Evolutionary conservation across 805 yeast species (phyloP).

Genomic region (Clavispora carvajalis): DNA sequence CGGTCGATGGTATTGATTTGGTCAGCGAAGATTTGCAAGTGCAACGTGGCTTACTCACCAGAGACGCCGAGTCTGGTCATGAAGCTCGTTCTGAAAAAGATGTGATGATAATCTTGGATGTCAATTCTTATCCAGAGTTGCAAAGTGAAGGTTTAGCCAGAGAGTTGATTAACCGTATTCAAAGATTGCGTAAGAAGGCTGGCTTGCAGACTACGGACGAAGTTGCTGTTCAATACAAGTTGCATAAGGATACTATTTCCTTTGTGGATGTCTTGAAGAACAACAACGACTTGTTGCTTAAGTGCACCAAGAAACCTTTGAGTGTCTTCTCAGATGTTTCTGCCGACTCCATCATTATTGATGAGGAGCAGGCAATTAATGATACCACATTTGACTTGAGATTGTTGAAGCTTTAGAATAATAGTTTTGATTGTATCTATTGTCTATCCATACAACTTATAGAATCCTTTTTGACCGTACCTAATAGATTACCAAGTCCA

Average conservation of each 20-base stretch:
- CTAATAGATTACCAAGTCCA: constrained; percentile 25
- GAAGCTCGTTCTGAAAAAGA: constrained; percentile 87
- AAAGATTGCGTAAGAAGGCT: constrained; percentile 93
- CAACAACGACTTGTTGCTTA: constrained; percentile 65
- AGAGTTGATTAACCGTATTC: constrained; percentile 94
- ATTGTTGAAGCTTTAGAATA: constrained; percentile 55
- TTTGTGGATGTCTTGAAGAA: constrained; percentile 55
- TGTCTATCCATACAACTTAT: not conserved
- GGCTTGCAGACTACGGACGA: constrained; percentile 95
- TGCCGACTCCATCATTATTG: constrained; percentile 48
- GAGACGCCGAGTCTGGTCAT: constrained; percentile 59
- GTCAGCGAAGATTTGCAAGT: constrained; percentile 86
- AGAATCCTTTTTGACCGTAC: constrained; percentile 1
- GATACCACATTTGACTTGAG: constrained; percentile 77
- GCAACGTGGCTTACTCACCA: constrained; percentile 79
- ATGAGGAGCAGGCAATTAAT: constrained; percentile 76
- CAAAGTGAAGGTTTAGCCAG: constrained; percentile 94
- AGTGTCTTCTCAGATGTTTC: constrained; percentile 41
- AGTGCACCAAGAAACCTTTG: constrained; percentile 68
- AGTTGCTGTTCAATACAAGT: constrained; percentile 75
- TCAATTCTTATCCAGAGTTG: constrained; percentile 79
- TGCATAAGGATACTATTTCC: constrained; percentile 60
- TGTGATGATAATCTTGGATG: constrained; percentile 84
- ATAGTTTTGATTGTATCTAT: not conserved
- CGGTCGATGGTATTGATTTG: constrained; percentile 85